phyloP scores from a whole-genome alignment of 1,139 yeast genomes.

The Arxiozyma bovina region DNA sequence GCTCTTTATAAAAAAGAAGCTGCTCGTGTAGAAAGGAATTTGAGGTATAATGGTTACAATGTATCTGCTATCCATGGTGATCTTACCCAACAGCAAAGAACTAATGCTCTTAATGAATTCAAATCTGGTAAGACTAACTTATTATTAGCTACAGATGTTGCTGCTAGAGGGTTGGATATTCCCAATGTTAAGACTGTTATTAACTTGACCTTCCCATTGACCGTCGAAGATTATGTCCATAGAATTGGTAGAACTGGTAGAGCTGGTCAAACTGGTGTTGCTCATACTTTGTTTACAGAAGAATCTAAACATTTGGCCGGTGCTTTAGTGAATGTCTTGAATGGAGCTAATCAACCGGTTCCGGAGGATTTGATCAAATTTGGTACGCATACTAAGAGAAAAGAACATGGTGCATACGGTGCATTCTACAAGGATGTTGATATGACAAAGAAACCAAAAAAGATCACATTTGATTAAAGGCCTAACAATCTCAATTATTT shows the following conservation, averaged over 20 bases:
- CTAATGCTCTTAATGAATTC: slow-evolving; percentile 76
- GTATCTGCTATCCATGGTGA: slow-evolving; percentile 97
- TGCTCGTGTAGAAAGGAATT: slow-evolving; percentile 69
- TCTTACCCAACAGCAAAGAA: slow-evolving; percentile 84
- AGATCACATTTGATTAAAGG: slow-evolving; percentile 59
- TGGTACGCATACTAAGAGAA: slow-evolving; percentile 96
- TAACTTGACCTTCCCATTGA: slow-evolving; percentile 92
- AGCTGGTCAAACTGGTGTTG: slow-evolving; percentile 92
- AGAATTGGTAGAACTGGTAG: slow-evolving; percentile 98
- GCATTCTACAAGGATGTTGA: slow-evolving; percentile 93
- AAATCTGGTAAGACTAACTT: slow-evolving; percentile 71
- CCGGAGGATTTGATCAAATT: slow-evolving; percentile 94
- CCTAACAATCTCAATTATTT: neutral
- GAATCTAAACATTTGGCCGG: slow-evolving; percentile 96
- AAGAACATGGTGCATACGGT: slow-evolving; percentile 92
- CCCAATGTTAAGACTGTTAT: slow-evolving; percentile 96
- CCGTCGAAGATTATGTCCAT: slow-evolving; percentile 96
- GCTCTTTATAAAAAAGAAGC: slow-evolving; percentile 97
- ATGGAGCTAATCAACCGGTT: slow-evolving; percentile 91
- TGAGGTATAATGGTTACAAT: slow-evolving; percentile 62
- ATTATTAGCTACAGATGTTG: slow-evolving; percentile 94
- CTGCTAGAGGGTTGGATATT: slow-evolving; percentile 96
- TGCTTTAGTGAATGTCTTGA: slow-evolving; percentile 79
- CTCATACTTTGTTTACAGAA: slow-evolving; percentile 92
- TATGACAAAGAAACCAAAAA: slow-evolving; percentile 77